Percentiles rank a stretch among this genome's conserved stretches.
These are phyloP conservation scores for Lipomyces mesembrius DNA, from an alignment of 805 yeast genomes.

Conservation along the genomic window DNA sequence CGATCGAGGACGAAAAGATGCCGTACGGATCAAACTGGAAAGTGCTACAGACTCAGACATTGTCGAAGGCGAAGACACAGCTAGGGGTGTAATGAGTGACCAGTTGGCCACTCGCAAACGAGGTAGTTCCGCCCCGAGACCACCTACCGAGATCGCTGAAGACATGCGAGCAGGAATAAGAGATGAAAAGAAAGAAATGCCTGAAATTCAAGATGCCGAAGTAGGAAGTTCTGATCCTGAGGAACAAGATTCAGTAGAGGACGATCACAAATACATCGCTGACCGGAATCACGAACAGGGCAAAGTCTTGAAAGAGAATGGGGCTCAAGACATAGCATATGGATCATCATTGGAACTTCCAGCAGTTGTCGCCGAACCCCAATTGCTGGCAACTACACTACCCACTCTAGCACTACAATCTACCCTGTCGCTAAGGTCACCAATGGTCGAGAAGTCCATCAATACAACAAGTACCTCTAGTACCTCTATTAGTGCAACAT, in stretches of 20 bases:
- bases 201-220: neutral
- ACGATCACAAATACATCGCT: neutral
- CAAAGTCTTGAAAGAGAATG: neutral
- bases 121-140: neutral
- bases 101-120: neutral
- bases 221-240: neutral
- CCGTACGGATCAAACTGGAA: neutral
- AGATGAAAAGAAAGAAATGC: neutral
- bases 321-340: neutral
- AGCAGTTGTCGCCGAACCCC: neutral
- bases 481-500: neutral
- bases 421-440: neutral
- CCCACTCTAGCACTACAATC: neutral
- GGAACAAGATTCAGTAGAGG: neutral
- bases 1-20: neutral
- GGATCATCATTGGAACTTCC: neutral
- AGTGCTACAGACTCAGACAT: neutral
- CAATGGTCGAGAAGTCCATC: neutral
- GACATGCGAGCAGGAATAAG: neutral
- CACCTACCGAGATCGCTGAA: neutral
- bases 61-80: neutral
- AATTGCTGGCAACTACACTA: neutral
- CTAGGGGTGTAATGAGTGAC: neutral
- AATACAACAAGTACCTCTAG: neutral
- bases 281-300: neutral